These are phyloP conservation scores for Lactifluus rugatus DNA, from an alignment of 768 basidiomycete genomes.

Conservation along the genomic window DNA sequence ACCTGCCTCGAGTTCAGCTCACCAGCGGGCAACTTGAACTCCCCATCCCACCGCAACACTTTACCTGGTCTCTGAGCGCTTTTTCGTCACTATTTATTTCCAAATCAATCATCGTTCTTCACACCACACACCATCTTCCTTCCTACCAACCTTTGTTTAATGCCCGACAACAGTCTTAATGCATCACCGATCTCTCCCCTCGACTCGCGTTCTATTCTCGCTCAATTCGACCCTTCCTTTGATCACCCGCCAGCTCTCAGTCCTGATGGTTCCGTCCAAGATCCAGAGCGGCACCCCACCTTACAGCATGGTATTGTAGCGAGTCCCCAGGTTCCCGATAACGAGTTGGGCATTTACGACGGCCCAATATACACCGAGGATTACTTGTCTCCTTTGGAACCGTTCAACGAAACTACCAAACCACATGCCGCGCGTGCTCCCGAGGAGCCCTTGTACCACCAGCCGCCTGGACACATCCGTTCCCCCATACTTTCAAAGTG, in stretches of 20 bases:
- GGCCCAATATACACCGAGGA: background rate
- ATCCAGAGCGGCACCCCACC: background rate
- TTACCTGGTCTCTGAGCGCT: too few relatives aligned
- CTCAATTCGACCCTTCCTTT: constrained; percentile 10
- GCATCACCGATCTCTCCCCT: constrained; percentile 10
- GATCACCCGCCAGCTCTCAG: background rate
- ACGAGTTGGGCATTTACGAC: constrained; percentile 13
- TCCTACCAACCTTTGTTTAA: constrained; percentile 15
- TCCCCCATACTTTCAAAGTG: constrained; percentile 20
- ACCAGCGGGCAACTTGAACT: too few relatives aligned
- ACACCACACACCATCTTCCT: background rate
- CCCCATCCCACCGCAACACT: too few relatives aligned
- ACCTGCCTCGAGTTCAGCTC: too few relatives aligned
- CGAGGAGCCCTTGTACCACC: background rate
- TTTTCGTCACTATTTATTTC: constrained; percentile 9
- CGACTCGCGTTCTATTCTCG: constrained; percentile 12
- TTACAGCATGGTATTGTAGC: background rate
- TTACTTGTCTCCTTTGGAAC: constrained; percentile 8
- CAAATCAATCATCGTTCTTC: background rate
- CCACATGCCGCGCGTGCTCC: background rate
- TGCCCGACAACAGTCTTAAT: constrained; percentile 15
- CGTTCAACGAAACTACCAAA: constrained; percentile 1
- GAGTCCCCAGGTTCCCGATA: background rate
- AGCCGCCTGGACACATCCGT: constrained; percentile 13
- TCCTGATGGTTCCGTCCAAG: background rate